Conservation (phyloP, 129 eudicot genomes). For the Chrysanthemum seticuspe region DNA sequence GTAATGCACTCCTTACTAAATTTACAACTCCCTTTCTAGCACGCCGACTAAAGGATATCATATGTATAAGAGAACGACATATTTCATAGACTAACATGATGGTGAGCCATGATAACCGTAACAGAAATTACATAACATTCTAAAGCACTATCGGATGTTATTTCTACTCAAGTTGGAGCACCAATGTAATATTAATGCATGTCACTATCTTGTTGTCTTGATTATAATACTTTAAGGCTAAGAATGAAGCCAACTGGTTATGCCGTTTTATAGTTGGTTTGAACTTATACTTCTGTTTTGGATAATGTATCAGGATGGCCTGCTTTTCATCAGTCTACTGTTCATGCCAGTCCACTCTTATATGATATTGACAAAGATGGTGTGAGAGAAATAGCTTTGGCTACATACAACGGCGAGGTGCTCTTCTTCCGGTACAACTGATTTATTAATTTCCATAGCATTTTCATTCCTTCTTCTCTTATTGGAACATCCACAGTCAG, state of each 20-base stretch:
- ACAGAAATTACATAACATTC: too few relatives aligned
- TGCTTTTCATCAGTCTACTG: constrained; percentile 97
- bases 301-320: constrained; percentile 83
- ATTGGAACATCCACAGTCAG: constrained; percentile 17
- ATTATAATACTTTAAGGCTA: background rate
- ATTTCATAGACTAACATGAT: background rate
- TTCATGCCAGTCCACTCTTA: constrained; percentile 94
- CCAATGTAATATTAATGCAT: too few relatives aligned
- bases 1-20: background rate
- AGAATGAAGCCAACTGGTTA: background rate
- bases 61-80: background rate
- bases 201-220: background rate
- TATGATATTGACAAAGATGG: constrained; percentile 99
- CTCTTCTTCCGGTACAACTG: constrained; percentile 83
- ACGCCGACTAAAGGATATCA: background rate
- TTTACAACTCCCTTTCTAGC: background rate
- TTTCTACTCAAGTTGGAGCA: too few relatives aligned
- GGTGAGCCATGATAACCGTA: too few relatives aligned
- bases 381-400: constrained; percentile 96
- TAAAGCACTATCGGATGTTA: too few relatives aligned
- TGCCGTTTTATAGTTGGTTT: constrained; percentile 5
- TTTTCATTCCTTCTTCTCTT: constrained; percentile 10
- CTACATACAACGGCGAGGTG: constrained; percentile 96
- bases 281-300: constrained; percentile 9
- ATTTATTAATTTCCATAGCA: constrained; percentile 12